Evolutionary conservation across 2,329 filamentous ascomycete species (phyloP), one percentile per base, ranked within the genome.

Genomic region (Sporothrix humicola): DNA sequence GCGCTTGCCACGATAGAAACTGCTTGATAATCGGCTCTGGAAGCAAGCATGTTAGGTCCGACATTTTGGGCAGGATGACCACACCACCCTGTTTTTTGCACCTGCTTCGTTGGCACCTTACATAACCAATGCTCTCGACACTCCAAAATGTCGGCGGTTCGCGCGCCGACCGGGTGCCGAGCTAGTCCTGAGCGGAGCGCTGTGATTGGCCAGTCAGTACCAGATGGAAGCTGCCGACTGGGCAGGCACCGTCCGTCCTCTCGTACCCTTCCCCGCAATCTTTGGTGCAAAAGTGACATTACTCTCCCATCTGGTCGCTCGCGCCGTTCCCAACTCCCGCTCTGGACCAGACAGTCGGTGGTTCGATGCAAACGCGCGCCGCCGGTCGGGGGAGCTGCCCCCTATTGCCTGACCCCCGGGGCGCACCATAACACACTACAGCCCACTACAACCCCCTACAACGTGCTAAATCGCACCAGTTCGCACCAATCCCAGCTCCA

Each of bases 91-190:
- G 31, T 26, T 23, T 61, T 23, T 15, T 59, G 59, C 23, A 20
- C 15, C 23, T 61, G 23, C 15, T 15, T 13, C 17, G 12, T n/a
- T 17, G 12, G 5, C 13, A 4, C 23, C 42, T 48, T 59, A 71
- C 69, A 59, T 70, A 37, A 61, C 23, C 20, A 44, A 5, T 20
- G 23, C 7, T 20, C 12, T 37, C 31, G 31, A 37, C 31, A 3
- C 31, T 37, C 8, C n/a, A 23, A 15, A 23, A 15, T 2, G 58
- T 71, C 69, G 69, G 69, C 8, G 56, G 44, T 63, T 71, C 69
- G 69, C 69, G 56, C 42, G 54, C 69, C 69, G 69, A 71, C 56
- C 26, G 56, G 56, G 56, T 1, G 69, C 23, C 69, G 69, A 71
- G 8, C 37, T 15, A 54, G 44, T 10, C 13, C 6, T 44, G 37